Base-by-base conservation (phyloP, 2,329 filamentous ascomycete genomes). In the Orbilia blumenaviensis region DNA sequence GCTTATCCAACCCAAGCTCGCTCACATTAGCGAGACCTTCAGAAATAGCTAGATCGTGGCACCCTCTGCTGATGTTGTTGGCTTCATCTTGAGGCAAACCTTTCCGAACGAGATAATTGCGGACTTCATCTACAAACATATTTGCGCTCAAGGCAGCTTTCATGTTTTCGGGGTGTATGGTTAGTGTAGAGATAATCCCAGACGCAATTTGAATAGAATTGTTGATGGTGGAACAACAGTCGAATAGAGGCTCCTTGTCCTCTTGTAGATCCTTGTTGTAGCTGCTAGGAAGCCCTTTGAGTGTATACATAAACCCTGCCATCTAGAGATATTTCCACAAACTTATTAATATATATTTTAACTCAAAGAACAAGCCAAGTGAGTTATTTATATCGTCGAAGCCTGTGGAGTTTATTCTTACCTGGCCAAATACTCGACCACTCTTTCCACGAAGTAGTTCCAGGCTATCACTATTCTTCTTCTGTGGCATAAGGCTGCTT, bases 221-320 rank as follows among this genome's bases (percentile, higher is more conserved):
- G 69, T 87, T 87, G 77, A 94, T 86, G 2, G 92, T 94, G 86
- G 93, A 92, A 83, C 94, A 88, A 82, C 90, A 88, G 82, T 96
- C 92, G 52, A 96, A 88, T 84, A 96, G 89, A 21, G 91, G 90
- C 86, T 96, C 91, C 77, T 92, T 89, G 71, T 88, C 90, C 84
- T 96, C 92, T 84, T 96, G 92, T n/a, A 96, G 84, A 82, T 96
- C 92, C 84, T 96, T 96, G 86, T 96, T 94, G 85, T 96, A 96
- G 1, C 91, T 93, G 41, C 88, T 91, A 1, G 92, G 91, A 29
- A 94, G 87, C 67, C 90, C 91, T 83, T 91, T 90, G 82, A 90
- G 83, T 14, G 68, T 79, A 41, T 79, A 79, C 78, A 80, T 78
- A 61, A 80, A 80, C 1, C 79, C 79, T 5, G 78, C 74, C 78